These are phyloP conservation scores for Heritiera littoralis DNA, from an alignment of 345 rosid species.

Conservation along the genomic window DNA sequence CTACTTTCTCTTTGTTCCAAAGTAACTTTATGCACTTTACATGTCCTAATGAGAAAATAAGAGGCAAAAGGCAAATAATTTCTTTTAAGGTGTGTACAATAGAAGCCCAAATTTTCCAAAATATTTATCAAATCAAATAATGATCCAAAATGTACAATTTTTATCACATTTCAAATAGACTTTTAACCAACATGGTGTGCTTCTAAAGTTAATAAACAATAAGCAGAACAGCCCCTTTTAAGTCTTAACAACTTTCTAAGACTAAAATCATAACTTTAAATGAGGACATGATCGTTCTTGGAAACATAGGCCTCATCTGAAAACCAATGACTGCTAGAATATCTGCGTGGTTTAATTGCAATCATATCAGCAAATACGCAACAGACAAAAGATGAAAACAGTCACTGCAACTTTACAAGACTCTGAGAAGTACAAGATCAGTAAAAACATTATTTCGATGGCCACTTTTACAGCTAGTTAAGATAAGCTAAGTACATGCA, in stretches of 20 bases:
- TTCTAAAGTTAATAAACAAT: not conserved
- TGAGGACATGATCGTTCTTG: not conserved
- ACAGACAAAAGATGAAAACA: not conserved
- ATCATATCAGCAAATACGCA: not conserved
- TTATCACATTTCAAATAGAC: not conserved
- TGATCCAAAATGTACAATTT: not conserved
- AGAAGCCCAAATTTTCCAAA: not conserved
- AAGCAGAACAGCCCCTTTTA: not conserved
- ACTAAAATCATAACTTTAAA: not conserved
- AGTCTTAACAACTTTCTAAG: not conserved
- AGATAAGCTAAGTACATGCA: not conserved
- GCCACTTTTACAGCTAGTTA: not conserved
- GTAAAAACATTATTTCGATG: not conserved
- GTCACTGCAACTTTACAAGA: not conserved
- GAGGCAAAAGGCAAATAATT: slow-evolving; percentile 1
- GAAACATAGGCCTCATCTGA: not conserved
- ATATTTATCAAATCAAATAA: not conserved
- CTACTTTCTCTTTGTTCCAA: not conserved
- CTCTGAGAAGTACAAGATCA: not conserved
- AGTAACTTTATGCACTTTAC: not conserved
- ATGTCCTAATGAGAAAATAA: not conserved
- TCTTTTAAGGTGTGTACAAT: not conserved
- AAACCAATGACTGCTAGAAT: not conserved
- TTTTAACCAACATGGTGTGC: not conserved
- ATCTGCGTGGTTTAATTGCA: not conserved